Conservation (phyloP, 2,329 filamentous ascomycete genomes). For the Sporothrix sp. region DNA sequence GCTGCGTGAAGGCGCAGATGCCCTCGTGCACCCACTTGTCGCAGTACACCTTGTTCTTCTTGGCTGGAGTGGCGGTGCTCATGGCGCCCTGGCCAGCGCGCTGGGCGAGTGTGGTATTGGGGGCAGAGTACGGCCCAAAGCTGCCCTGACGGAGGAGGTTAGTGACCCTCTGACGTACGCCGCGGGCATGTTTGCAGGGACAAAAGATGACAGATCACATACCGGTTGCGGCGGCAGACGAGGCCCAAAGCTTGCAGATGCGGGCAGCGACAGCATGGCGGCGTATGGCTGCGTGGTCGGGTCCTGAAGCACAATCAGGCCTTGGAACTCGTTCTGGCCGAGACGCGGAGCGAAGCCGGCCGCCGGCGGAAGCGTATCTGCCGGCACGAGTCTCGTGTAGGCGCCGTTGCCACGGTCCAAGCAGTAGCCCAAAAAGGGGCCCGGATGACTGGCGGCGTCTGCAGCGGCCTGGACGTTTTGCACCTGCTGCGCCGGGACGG, state of each 20-base stretch:
- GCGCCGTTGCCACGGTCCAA: slow-evolving; percentile 43
- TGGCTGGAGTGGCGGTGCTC: slow-evolving; percentile 23
- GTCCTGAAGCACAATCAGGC: slow-evolving; percentile 37
- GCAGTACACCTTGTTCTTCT: slow-evolving; percentile 62
- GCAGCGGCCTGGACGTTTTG: neutral
- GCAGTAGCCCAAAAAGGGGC: slow-evolving; percentile 34
- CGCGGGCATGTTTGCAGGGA: too few species aligned
- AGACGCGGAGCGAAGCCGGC: slow-evolving; percentile 34
- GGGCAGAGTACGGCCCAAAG: neutral
- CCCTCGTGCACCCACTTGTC: slow-evolving; percentile 85
- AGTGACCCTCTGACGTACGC: too few species aligned
- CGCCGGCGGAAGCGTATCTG: slow-evolving; percentile 40
- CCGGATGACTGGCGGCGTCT: neutral
- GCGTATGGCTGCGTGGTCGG: neutral
- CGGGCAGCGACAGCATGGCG: too few species aligned
- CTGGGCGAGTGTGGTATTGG: neutral
- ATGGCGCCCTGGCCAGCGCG: neutral
- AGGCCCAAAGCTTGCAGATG: too few species aligned
- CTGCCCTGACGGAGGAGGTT: neutral
- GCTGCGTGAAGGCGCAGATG: slow-evolving; percentile 73
- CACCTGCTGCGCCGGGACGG: neutral
- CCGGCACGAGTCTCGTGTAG: slow-evolving; percentile 45
- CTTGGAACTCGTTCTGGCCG: slow-evolving; percentile 29
- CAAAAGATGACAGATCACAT: too few species aligned
- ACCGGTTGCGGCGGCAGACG: too few species aligned